Percentiles rank a stretch among this genome's conserved stretches.
These are phyloP conservation scores for Gentiana straminea DNA, from an alignment of 257 asterid species.

Conservation along the genomic window DNA sequence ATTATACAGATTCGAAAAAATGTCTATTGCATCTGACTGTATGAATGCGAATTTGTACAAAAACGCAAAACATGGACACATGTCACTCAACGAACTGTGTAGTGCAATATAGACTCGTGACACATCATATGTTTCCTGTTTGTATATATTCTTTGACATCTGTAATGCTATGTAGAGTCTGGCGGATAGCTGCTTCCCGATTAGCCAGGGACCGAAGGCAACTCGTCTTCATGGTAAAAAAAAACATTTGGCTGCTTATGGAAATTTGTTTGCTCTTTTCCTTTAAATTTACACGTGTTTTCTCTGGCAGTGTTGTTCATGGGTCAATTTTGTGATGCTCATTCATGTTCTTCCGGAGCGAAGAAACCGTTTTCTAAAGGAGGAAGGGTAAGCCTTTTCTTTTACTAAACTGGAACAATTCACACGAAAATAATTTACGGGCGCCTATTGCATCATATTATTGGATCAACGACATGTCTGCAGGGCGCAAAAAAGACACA, in stretches of 20 bases:
- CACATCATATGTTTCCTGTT: too few species aligned
- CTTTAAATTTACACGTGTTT: conserved; percentile 8
- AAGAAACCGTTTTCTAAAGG: conserved; percentile 73
- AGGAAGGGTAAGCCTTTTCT: conserved; percentile 52
- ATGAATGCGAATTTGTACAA: too few species aligned
- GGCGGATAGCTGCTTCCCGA: conserved; percentile 80
- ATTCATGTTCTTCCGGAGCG: conserved; percentile 49
- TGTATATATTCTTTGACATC: conserved; percentile 4
- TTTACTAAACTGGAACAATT: too few species aligned
- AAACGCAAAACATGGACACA: too few species aligned
- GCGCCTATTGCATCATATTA: too few species aligned
- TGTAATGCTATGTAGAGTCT: conserved; percentile 41
- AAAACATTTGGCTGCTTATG: too few species aligned
- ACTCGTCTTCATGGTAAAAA: conserved; percentile 64
- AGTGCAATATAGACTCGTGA: too few species aligned
- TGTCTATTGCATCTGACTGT: too few species aligned
- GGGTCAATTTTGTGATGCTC: conserved; percentile 91
- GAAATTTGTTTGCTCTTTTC: conserved; percentile 3
- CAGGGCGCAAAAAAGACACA: too few species aligned
- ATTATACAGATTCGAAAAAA: neutral
- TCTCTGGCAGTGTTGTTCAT: conserved; percentile 57
- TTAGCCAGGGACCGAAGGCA: conserved; percentile 45
- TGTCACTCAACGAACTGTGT: too few species aligned
- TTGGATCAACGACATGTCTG: too few species aligned
- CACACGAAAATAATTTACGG: too few species aligned